Conservation (phyloP, 768 basidiomycete genomes). For the Galerina sulciceps region DNA sequence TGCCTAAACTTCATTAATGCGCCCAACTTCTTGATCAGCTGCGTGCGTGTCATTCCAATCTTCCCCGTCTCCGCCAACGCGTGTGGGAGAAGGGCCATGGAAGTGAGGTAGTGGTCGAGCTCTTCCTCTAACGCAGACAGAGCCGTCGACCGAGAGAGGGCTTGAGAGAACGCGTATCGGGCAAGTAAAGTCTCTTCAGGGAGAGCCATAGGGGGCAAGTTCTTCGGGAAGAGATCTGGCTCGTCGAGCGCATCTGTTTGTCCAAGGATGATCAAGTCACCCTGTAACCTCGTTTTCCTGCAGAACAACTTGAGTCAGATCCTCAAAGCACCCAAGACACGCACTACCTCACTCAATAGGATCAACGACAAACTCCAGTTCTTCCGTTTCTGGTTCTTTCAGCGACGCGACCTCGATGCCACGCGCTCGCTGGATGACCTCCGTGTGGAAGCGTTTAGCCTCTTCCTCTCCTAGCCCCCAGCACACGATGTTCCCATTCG, state of each 20-base stretch:
- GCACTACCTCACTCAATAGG: constrained; percentile 75
- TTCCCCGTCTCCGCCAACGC: constrained; percentile 79
- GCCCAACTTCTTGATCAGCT: constrained; percentile 91
- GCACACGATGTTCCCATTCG: constrained; percentile 86
- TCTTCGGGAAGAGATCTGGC: constrained; percentile 45
- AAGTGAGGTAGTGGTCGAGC: constrained; percentile 81
- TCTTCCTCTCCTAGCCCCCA: constrained; percentile 86
- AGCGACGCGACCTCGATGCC: constrained; percentile 69
- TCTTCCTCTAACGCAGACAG: constrained; percentile 87
- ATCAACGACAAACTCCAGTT: constrained; percentile 91
- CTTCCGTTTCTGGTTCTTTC: constrained; percentile 79
- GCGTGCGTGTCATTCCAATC: constrained; percentile 79
- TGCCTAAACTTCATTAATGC: constrained; percentile 92
- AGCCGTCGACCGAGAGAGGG: constrained; percentile 86
- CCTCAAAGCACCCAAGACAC: constrained; percentile 15
- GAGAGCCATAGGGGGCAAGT: constrained; percentile 56
- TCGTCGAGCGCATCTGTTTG: constrained; percentile 63
- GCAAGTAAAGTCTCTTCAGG: constrained; percentile 78
- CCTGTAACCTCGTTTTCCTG: constrained; percentile 86
- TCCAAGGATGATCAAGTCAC: constrained; percentile 91
- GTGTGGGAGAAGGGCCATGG: constrained; percentile 80
- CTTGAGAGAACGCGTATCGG: constrained; percentile 91
- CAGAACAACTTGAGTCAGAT: constrained; percentile 13
- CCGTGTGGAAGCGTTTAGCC: constrained; percentile 65
- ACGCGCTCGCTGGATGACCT: constrained; percentile 58